These are phyloP conservation scores for Leccinum incarnatum DNA, from an alignment of 768 basidiomycete genomes.

Conservation along the genomic window DNA sequence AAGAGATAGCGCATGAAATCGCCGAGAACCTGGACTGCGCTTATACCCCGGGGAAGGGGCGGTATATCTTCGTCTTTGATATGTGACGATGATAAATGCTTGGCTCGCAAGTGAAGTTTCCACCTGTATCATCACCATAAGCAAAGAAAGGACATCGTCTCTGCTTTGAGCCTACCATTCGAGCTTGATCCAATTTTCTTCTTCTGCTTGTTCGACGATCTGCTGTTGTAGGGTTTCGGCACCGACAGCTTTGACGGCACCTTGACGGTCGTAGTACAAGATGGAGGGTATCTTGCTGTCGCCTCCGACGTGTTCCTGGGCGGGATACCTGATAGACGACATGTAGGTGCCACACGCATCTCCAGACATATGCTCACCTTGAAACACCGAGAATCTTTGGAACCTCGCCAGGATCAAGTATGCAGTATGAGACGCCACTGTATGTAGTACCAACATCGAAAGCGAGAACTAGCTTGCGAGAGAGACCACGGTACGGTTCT, in stretches of 20 bases:
- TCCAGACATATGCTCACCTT: slow-evolving; percentile 16
- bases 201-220: slow-evolving; percentile 38
- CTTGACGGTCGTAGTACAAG: slow-evolving; percentile 44
- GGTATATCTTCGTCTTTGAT: too few species aligned
- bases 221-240: slow-evolving; percentile 39
- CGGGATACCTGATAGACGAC: slow-evolving; percentile 40
- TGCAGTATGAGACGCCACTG: slow-evolving; percentile 38
- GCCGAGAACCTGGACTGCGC: too few species aligned
- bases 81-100: slow-evolving; percentile 1
- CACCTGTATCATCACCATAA: slow-evolving; percentile 19
- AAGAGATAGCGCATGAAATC: too few species aligned
- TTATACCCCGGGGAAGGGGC: too few species aligned
- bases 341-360: background rate
- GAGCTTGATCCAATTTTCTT: slow-evolving; percentile 37
- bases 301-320: slow-evolving; percentile 43
- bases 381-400: slow-evolving; percentile 29
- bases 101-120: slow-evolving; percentile 37
- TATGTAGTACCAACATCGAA: slow-evolving; percentile 21
- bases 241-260: slow-evolving; percentile 39
- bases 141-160: background rate
- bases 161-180: slow-evolving; percentile 33
- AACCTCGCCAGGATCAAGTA: slow-evolving; percentile 35
- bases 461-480: slow-evolving; percentile 42
- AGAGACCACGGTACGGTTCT: slow-evolving; percentile 35
- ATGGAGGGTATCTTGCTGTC: slow-evolving; percentile 50